These are phyloP conservation scores for Serendipita sp. DNA, from an alignment of 768 basidiomycete species.

Conservation along the genomic window DNA sequence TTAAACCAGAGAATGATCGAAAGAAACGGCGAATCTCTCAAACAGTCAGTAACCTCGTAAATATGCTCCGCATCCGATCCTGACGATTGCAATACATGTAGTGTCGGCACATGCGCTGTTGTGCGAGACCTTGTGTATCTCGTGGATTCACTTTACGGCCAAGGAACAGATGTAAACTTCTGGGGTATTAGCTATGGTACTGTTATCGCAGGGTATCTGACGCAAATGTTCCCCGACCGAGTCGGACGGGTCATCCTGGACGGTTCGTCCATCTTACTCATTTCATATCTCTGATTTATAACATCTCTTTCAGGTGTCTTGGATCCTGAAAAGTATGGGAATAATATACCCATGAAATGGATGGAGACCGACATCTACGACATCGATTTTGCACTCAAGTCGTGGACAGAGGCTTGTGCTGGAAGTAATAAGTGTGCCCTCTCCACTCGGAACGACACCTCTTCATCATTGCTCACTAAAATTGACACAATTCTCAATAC, in stretches of 20 bases:
- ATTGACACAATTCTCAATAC: slow-evolving; percentile 1
- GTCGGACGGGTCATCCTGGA: slow-evolving; percentile 7
- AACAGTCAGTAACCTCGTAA: background rate
- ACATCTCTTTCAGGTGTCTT: background rate
- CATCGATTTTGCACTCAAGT: background rate
- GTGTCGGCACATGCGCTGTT: background rate
- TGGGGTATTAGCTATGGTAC: slow-evolving; percentile 6
- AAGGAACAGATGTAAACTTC: slow-evolving; percentile 1
- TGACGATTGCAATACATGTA: background rate
- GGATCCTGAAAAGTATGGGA: background rate
- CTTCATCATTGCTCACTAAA: background rate
- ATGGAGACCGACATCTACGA: background rate
- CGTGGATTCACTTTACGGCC: background rate
- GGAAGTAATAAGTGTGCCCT: background rate
- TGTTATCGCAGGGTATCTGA: slow-evolving; percentile 1
- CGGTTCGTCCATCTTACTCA: background rate
- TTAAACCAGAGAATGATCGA: background rate
- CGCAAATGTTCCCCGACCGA: slow-evolving; percentile 8
- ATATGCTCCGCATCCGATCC: background rate
- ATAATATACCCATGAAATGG: background rate
- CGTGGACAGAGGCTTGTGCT: background rate
- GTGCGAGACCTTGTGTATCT: slow-evolving; percentile 4
- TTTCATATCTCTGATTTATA: background rate
- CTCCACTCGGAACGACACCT: background rate
- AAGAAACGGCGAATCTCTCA: background rate